Evolutionary conservation across 345 rosid genomes (phyloP).

Genomic region (Erodium maritimum): DNA sequence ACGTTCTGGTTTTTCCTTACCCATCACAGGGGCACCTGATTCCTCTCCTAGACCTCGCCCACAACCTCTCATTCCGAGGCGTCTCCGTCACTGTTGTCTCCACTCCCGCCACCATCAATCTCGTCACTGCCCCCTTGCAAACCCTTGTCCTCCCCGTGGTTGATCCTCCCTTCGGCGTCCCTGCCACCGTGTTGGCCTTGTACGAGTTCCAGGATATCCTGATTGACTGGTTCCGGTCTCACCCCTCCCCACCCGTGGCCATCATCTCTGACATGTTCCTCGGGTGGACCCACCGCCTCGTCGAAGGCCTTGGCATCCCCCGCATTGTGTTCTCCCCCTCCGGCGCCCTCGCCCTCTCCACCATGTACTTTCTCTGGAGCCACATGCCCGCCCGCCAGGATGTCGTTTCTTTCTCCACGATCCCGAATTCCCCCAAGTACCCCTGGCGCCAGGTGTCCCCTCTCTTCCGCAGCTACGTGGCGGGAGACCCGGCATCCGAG

Average conservation of each 20-base stretch:
- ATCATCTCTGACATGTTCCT: slow-evolving; percentile 52
- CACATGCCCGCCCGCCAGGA: slow-evolving; percentile 24
- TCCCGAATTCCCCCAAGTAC: slow-evolving; percentile 30
- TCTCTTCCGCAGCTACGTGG: slow-evolving; percentile 15
- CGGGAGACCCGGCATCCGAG: slow-evolving; percentile 27
- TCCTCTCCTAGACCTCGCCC: slow-evolving; percentile 8
- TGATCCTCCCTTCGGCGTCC: neutral
- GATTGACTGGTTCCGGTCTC: slow-evolving; percentile 34
- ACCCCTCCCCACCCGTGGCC: slow-evolving; percentile 40
- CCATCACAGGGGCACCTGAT: neutral
- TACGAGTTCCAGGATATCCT: slow-evolving; percentile 32
- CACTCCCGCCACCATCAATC: slow-evolving; percentile 5
- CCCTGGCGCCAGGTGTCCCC: slow-evolving; percentile 40
- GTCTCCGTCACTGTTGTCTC: neutral
- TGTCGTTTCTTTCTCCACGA: slow-evolving; percentile 15
- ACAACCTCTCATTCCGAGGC: neutral
- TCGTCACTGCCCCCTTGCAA: slow-evolving; percentile 22
- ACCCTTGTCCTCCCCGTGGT: slow-evolving; percentile 22
- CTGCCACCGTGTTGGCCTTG: slow-evolving; percentile 20
- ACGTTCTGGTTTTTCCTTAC: neutral
- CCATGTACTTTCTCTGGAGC: slow-evolving; percentile 24
- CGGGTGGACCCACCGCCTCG: slow-evolving; percentile 46
- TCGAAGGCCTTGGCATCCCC: slow-evolving; percentile 20
- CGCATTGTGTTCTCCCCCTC: slow-evolving; percentile 50
- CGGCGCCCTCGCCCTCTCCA: slow-evolving; percentile 36